A percentile compares a stretch with the other conserved stretches of the same genome.
Evolutionary conservation across 352 stramenopile species (phyloP).

Genomic region (Phytophthora pini): DNA sequence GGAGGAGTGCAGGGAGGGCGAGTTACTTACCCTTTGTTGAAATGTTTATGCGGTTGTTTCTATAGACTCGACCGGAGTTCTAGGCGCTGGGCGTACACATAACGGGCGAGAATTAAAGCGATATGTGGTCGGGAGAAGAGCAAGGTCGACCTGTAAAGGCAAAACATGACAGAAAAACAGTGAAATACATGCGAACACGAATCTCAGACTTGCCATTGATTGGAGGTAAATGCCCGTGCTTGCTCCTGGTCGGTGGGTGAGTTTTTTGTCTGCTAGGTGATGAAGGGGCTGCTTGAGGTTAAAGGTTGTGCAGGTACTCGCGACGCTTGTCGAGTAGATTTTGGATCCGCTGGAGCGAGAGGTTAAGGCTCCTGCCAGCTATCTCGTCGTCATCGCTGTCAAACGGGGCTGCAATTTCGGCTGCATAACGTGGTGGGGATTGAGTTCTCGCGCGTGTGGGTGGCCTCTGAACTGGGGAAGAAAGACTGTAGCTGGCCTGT

Average conservation of each 20-base stretch:
- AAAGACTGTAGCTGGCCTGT: background rate
- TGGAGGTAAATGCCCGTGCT: conserved; percentile 4
- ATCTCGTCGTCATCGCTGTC: conserved; percentile 18
- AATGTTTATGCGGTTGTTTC: background rate
- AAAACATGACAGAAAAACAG: conserved; percentile 42
- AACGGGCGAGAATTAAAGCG: conserved; percentile 24
- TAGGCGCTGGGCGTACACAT: conserved; percentile 16
- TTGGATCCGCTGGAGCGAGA: conserved; percentile 50
- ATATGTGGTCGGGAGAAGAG: conserved; percentile 23
- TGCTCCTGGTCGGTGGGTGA: conserved; percentile 7
- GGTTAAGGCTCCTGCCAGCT: conserved; percentile 30
- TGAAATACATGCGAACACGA: conserved; percentile 33
- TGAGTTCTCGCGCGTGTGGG: background rate
- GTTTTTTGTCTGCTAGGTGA: conserved; percentile 14
- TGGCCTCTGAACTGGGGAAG: background rate
- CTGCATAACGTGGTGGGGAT: conserved; percentile 7
- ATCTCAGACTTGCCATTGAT: conserved; percentile 23
- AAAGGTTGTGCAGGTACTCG: conserved; percentile 16
- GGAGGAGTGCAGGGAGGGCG: background rate
- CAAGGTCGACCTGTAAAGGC: conserved; percentile 23
- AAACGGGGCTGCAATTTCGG: conserved; percentile 8
- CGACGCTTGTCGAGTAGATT: conserved; percentile 54
- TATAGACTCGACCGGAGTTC: conserved; percentile 44
- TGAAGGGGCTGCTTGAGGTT: background rate
- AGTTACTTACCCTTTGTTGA: conserved; percentile 14